Percentiles rank a stretch among this genome's conserved stretches.
phyloP scores from a whole-genome alignment of 257 asterid genomes.

The Mentha longifolia region DNA sequence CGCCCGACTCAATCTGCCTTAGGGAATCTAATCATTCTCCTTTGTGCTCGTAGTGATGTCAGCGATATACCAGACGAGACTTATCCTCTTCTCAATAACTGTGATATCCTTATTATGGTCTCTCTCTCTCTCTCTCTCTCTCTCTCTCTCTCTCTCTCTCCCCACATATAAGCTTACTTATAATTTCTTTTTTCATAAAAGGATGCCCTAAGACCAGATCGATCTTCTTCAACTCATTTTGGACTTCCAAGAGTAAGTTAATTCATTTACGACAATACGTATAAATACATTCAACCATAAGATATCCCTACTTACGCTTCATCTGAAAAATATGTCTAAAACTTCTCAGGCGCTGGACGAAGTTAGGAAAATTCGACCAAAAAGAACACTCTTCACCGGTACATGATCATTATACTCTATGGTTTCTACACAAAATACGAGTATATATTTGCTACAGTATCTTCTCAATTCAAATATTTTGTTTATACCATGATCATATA shows the following conservation, averaged over 20 bases:
- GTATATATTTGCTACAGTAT: neutral
- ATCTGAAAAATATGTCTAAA: slow-evolving; percentile 8
- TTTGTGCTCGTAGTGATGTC: slow-evolving; percentile 68
- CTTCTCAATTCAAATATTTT: neutral
- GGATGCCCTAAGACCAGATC: slow-evolving; percentile 97
- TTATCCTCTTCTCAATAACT: slow-evolving; percentile 80
- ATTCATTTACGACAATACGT: neutral
- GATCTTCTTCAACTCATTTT: slow-evolving; percentile 93
- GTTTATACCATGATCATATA: neutral
- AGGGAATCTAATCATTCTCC: slow-evolving; percentile 33
- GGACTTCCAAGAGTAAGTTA: slow-evolving; percentile 86
- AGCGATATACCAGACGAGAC: slow-evolving; percentile 97
- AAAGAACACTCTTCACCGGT: slow-evolving; percentile 92
- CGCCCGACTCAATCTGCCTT: neutral
- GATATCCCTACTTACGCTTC: neutral
- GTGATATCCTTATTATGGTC: slow-evolving; percentile 91
- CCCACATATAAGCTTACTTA: neutral
- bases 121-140: slow-evolving; percentile 37
- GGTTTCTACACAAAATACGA: neutral
- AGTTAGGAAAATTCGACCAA: slow-evolving; percentile 86
- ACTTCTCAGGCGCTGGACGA: slow-evolving; percentile 84
- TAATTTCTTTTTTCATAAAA: slow-evolving; percentile 30
- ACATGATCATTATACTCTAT: slow-evolving; percentile 1
- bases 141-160: slow-evolving; percentile 41
- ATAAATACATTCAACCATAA: neutral